Evolutionary conservation across 1,284 basidiomycete genomes (phyloP).

Genomic region (Malassezia sp.): DNA sequence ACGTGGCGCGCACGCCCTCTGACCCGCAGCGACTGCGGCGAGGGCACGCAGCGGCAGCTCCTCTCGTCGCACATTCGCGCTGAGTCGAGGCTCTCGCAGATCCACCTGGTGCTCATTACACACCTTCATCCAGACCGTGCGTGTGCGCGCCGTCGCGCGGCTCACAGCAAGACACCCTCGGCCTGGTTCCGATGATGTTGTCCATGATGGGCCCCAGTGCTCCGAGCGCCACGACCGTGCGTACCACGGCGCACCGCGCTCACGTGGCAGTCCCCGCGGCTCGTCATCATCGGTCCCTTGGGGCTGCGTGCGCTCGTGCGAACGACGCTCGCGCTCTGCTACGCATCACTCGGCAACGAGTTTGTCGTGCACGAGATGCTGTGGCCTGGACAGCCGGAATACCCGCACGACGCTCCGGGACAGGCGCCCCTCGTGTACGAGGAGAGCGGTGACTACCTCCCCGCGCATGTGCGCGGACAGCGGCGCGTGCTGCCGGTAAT

Average conservation of each 20-base stretch:
- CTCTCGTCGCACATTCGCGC: constrained; percentile 24
- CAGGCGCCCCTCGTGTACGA: background rate
- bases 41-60: constrained; percentile 40
- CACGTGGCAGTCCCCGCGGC: constrained; percentile 16
- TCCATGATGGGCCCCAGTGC: constrained; percentile 35
- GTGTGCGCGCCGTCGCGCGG: background rate
- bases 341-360: constrained; percentile 29
- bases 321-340: constrained; percentile 36
- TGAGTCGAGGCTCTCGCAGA: constrained; percentile 30
- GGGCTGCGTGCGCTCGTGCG: constrained; percentile 37
- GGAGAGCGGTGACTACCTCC: constrained; percentile 10
- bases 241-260: too few species aligned
- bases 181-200: constrained; percentile 38
- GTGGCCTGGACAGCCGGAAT: constrained; percentile 25
- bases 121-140: constrained; percentile 39
- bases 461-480: constrained; percentile 14
- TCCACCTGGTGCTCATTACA: constrained; percentile 39
- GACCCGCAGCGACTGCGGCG: constrained; percentile 34
- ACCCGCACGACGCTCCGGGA: constrained; percentile 8
- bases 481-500: constrained; percentile 23
- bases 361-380: constrained; percentile 43
- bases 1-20: constrained; percentile 1
- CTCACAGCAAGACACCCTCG: constrained; percentile 22
- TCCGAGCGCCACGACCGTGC: too few species aligned
- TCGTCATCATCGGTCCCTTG: constrained; percentile 36